phyloP scores from a whole-genome alignment of 2,329 filamentous ascomycete species.

The Aspergillus puulaauensis region DNA sequence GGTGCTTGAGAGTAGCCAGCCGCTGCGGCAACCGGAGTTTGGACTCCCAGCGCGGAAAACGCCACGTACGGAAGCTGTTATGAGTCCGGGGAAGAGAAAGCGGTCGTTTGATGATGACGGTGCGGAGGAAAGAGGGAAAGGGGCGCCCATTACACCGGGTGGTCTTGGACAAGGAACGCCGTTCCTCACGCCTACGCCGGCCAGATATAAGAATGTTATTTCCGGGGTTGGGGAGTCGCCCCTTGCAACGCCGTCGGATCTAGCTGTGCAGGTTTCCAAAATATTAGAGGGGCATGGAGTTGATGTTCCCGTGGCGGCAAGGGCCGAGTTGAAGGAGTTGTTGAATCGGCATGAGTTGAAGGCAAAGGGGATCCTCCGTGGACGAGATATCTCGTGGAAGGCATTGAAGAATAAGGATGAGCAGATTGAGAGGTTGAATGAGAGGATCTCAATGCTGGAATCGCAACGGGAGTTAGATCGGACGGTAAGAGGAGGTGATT shows the following conservation, averaged over 20 bases:
- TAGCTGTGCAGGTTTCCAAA: constrained; percentile 25
- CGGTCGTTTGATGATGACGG: constrained; percentile 23
- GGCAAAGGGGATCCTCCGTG: constrained; percentile 61
- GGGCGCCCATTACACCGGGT: constrained; percentile 5
- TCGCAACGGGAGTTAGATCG: constrained; percentile 56
- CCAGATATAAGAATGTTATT: constrained; percentile 29
- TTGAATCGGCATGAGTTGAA: constrained; percentile 59
- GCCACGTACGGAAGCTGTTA: constrained; percentile 29
- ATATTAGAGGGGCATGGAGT: constrained; percentile 37
- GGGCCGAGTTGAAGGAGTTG: constrained; percentile 39
- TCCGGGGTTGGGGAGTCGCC: constrained; percentile 15
- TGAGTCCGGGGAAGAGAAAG: constrained; percentile 40
- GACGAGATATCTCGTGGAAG: constrained; percentile 65
- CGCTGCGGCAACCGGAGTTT: constrained; percentile 30
- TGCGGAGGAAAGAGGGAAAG: not conserved
- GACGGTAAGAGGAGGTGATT: constrained; percentile 41
- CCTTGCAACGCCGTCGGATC: constrained; percentile 19
- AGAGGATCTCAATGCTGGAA: constrained; percentile 61
- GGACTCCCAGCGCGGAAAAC: constrained; percentile 32
- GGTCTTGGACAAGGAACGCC: constrained; percentile 5
- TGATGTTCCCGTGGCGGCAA: constrained; percentile 32
- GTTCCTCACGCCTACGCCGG: constrained; percentile 34
- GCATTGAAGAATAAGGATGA: constrained; percentile 65
- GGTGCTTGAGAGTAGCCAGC: constrained; percentile 13
- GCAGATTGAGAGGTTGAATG: constrained; percentile 63